Evolutionary conservation across 1,284 basidiomycete genomes (phyloP).

Genomic region (Sporisorium graminicola): DNA sequence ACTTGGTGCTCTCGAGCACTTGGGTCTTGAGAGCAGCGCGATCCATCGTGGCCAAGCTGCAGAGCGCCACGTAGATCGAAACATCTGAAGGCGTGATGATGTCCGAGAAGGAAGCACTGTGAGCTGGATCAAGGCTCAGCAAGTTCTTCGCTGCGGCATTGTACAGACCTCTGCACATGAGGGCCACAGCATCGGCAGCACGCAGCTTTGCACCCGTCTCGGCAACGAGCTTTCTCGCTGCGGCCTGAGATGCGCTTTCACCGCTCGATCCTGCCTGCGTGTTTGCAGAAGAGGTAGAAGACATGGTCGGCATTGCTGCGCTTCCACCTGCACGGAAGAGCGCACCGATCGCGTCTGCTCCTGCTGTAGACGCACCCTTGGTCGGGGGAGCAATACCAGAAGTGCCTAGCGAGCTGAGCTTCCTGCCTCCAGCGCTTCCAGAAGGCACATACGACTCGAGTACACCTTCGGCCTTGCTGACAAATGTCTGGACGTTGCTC

Average conservation of each 20-base stretch:
- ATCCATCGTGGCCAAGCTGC: constrained; percentile 80
- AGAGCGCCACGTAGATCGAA: constrained; percentile 83
- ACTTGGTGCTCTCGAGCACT: constrained; percentile 78
- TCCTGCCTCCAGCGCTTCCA: constrained; percentile 71
- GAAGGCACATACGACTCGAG: constrained; percentile 75
- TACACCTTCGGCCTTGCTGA: constrained; percentile 89
- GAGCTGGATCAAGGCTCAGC: constrained; percentile 75
- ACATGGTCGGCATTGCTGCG: constrained; percentile 13
- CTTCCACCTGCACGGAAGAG: constrained; percentile 66
- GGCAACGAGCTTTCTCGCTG: constrained; percentile 38
- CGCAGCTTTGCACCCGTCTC: constrained; percentile 80
- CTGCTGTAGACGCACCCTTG: constrained; percentile 52
- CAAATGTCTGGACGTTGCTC: constrained; percentile 83
- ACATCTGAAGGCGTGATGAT: constrained; percentile 82
- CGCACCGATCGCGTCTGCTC: constrained; percentile 64
- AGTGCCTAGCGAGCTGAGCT: constrained; percentile 37
- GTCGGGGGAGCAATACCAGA: constrained; percentile 36
- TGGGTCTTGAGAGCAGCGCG: constrained; percentile 78
- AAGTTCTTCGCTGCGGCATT: constrained; percentile 81
- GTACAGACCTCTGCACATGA: constrained; percentile 79
- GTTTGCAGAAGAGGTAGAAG: constrained; percentile 5
- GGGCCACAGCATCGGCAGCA: constrained; percentile 79
- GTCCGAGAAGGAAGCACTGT: constrained; percentile 70
- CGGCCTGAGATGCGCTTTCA: constrained; percentile 25
- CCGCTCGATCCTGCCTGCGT: constrained; percentile 24